Evolutionary conservation across 2,329 filamentous ascomycete genomes (phyloP).

Genomic region (Bipolaris cookei): DNA sequence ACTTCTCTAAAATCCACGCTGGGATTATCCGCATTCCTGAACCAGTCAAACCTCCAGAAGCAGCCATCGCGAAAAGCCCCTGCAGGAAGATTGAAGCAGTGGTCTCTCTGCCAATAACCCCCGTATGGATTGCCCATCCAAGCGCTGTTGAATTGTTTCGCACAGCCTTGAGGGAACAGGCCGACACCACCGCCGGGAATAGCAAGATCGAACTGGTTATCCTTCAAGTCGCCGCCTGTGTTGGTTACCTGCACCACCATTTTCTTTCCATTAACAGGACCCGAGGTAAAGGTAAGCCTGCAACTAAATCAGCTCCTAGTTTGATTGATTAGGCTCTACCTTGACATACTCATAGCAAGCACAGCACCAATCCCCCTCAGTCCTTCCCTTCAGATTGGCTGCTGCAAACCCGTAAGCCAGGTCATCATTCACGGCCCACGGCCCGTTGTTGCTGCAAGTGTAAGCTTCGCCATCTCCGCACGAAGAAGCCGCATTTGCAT

Average conservation of each 20-base stretch:
- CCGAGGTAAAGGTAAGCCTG: conserved; percentile 63
- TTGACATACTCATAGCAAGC: conserved; percentile 62
- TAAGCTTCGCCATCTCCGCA: conserved; percentile 51
- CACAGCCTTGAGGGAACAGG: conserved; percentile 49
- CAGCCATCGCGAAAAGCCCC: conserved; percentile 62
- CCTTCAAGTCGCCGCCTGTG: conserved; percentile 54
- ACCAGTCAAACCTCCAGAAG: conserved; percentile 71
- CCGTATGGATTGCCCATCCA: conserved; percentile 65
- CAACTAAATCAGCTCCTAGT: conserved; percentile 6
- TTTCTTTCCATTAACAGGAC: conserved; percentile 62
- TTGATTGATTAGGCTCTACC: not conserved
- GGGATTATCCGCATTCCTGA: conserved; percentile 64
- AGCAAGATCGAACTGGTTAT: conserved; percentile 47
- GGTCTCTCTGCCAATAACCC: conserved; percentile 58
- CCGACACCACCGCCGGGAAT: conserved; percentile 48
- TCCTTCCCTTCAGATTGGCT: conserved; percentile 60
- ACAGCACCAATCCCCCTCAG: conserved; percentile 68
- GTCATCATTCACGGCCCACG: conserved; percentile 59
- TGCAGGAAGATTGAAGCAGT: conserved; percentile 61
- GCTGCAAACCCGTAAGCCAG: conserved; percentile 70
- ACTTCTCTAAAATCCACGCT: conserved; percentile 41
- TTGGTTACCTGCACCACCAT: conserved; percentile 70
- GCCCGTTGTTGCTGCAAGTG: conserved; percentile 63
- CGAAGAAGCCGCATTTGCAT: not conserved
- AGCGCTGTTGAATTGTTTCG: conserved; percentile 54